Base-by-base conservation (phyloP, 495 filamentous ascomycete species). In the Penicillium ochrochloron region DNA sequence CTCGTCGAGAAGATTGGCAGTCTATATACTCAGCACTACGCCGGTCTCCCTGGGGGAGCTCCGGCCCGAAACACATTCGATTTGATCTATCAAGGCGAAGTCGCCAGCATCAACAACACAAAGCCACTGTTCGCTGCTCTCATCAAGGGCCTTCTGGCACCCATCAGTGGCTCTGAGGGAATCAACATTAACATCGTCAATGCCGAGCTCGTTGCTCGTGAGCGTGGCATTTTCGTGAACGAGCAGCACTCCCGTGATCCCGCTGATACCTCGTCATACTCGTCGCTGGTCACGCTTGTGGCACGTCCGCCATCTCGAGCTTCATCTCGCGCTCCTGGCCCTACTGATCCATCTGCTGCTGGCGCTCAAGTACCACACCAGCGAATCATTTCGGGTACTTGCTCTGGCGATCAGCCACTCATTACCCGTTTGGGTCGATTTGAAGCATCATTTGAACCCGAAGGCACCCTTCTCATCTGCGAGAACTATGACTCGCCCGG, bases 171-270 rank as follows among this genome's bases (percentile, higher is more conserved):
- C 60, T 71, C 78, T 0, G 85, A 83, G 54, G 86, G 84, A 2
- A 67, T 86, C 34, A 87, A 90, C 63, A 85, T 92, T 65, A 92
- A 90, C 76, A 89, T 92, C 44, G 89, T 92, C 63, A 91, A 92
- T 67, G 89, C 89, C 0, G 84, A 85, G 23, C 77, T 90, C 58
- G 80, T 92, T 19, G 87, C 89, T 35, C 83, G 83, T 59, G 87
- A 91, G 65, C 86, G 88, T 57, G 89, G 89, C 11, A 86, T 92
- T 61, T 79, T 85, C 34, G 84, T 92, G 56, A 88, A 86, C 67
- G 89, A 92, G 75, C 83, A 81, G 29, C 83, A 85, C 54, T 79
- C 79, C 7, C 78, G 86, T 23, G 82, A 86, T 37, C 77, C 76
- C 12, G 70, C 63, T 42, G 81, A 72, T 42, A 73, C 85, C 15